Evolutionary conservation across 805 yeast genomes (phyloP).

Genomic region (Ogataea nakhonphanomensis): DNA sequence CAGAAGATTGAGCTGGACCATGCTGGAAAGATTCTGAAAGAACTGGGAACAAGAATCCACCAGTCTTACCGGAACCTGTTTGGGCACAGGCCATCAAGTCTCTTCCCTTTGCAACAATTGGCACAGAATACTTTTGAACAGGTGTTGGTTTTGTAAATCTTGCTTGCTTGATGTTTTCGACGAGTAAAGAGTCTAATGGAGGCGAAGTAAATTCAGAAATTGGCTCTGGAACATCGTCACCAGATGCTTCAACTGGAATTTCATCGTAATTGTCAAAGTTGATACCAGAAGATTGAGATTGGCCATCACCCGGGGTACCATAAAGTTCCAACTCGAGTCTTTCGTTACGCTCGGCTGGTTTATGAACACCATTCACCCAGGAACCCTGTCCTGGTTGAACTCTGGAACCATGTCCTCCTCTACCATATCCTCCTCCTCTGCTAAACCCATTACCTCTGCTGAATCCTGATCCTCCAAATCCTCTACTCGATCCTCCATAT

Average conservation of each 20-base stretch:
- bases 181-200: constrained; percentile 81
- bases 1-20: constrained; percentile 70
- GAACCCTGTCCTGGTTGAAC: constrained; percentile 60
- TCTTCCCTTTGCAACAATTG: constrained; percentile 63
- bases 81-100: constrained; percentile 95
- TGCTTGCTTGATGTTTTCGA: constrained; percentile 83
- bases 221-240: constrained; percentile 93
- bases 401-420: constrained; percentile 33
- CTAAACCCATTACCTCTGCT: constrained; percentile 33
- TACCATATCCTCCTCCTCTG: constrained; percentile 32
- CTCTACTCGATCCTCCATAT: constrained; percentile 27
- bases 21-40: constrained; percentile 82
- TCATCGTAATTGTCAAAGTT: constrained; percentile 98
- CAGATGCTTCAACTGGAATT: constrained; percentile 97
- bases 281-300: constrained; percentile 90
- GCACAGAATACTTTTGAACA: constrained; percentile 88
- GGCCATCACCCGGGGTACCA: constrained; percentile 73
- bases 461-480: constrained; percentile 34
- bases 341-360: constrained; percentile 72
- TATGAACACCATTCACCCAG: constrained; percentile 84
- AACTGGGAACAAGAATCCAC: constrained; percentile 98
- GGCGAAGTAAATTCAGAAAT: constrained; percentile 84
- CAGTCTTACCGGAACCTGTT: constrained; percentile 99
- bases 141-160: constrained; percentile 97
- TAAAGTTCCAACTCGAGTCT: constrained; percentile 74